A percentile compares a stretch with the other conserved stretches of the same genome.
phyloP scores from a whole-genome alignment of 139 green algal genomes.

The Trebouxia sp. region DNA sequence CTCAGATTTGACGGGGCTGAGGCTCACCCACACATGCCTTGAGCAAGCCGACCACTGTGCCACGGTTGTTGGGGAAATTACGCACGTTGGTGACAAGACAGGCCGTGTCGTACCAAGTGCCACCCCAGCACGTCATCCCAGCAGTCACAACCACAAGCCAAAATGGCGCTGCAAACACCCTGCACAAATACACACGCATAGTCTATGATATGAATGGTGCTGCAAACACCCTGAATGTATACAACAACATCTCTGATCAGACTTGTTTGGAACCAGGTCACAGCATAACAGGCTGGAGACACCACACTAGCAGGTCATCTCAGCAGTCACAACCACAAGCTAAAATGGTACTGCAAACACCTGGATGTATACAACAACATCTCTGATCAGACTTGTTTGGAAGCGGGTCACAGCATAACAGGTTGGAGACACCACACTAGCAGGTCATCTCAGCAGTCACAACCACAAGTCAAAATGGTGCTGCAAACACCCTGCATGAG shows the following conservation, averaged over 20 bases:
- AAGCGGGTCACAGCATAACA: no score
- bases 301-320: neutral
- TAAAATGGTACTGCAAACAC: slow-evolving; percentile 26
- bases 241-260: no score
- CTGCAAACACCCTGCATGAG: no score
- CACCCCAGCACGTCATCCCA: slow-evolving; percentile 54
- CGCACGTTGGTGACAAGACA: slow-evolving; percentile 73
- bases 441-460: slow-evolving; percentile 22
- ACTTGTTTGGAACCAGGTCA: no score
- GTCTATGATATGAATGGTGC: no score
- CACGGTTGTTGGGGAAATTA: slow-evolving; percentile 81
- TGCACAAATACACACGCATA: no score
- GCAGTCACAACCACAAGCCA: slow-evolving; percentile 42
- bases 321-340: slow-evolving; percentile 38
- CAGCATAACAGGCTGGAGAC: no score
- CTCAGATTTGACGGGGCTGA: no score
- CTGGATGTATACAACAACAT: no score
- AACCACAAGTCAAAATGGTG: slow-evolving; percentile 37
- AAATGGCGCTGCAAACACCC: slow-evolving; percentile 19
- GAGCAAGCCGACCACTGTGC: slow-evolving; percentile 67
- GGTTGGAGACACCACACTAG: neutral
- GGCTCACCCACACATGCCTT: neutral
- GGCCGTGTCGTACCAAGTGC: slow-evolving; percentile 72
- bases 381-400: no score
- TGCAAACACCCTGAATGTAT: no score